phyloP scores from a whole-genome alignment of 768 basidiomycete species.

The Collybia sp. region DNA sequence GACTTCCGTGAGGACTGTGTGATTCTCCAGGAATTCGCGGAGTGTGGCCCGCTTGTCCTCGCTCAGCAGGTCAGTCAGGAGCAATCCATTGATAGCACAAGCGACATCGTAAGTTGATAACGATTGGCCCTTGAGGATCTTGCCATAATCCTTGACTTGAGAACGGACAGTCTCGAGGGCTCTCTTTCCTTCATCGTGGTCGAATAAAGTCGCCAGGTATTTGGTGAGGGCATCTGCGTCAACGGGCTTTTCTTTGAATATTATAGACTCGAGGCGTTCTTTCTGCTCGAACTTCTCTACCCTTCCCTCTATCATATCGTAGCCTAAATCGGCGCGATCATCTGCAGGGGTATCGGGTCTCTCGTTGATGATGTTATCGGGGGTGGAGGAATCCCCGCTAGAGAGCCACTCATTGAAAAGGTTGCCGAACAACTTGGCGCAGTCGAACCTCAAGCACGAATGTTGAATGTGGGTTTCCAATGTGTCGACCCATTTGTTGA shows the following conservation, averaged over 20 bases:
- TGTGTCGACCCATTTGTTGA: constrained; percentile 31
- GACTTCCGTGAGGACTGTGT: constrained; percentile 32
- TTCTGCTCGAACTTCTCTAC: constrained; percentile 16
- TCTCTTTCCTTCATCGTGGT: constrained; percentile 21
- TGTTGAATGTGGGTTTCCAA: constrained; percentile 35
- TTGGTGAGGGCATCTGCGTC: constrained; percentile 24
- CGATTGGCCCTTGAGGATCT: constrained; percentile 17
- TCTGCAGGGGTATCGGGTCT: constrained; percentile 7
- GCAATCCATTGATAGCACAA: constrained; percentile 27
- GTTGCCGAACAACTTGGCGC: constrained; percentile 34
- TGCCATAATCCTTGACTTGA: constrained; percentile 22
- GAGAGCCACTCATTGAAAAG: constrained; percentile 40
- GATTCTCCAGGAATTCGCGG: constrained; percentile 35
- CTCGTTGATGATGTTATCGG: constrained; percentile 7
- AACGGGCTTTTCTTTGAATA: constrained; percentile 32
- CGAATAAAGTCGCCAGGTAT: constrained; percentile 35
- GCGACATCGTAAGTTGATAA: constrained; percentile 21
- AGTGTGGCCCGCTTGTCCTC: constrained; percentile 35
- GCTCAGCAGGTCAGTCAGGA: constrained; percentile 31
- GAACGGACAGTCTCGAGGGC: constrained; percentile 24
- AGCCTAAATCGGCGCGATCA: constrained; percentile 10
- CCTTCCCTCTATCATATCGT: constrained; percentile 5
- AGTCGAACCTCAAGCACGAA: constrained; percentile 31
- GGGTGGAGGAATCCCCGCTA: constrained; percentile 33
- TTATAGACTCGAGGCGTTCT: constrained; percentile 31